Percentiles rank a stretch among this genome's conserved stretches.
These are phyloP conservation scores for Aspergillus ustus DNA, from an alignment of 2,329 filamentous ascomycete species.

Conservation along the genomic window DNA sequence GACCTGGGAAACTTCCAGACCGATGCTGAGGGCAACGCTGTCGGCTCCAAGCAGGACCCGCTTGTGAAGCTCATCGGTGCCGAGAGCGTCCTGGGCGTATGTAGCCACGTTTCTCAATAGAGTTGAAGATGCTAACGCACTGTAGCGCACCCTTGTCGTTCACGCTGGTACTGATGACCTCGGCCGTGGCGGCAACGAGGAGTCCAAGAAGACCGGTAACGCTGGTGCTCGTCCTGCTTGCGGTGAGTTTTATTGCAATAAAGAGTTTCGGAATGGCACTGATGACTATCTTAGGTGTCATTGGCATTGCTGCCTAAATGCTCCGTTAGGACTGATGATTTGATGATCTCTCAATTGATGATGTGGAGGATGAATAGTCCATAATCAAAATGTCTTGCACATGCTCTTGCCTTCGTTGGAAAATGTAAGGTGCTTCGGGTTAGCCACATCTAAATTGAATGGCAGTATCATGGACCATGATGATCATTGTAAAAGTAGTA, in stretches of 20 bases:
- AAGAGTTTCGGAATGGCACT: background rate
- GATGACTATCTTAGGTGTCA: constrained; percentile 65
- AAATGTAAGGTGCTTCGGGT: constrained; percentile 17
- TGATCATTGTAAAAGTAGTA: background rate
- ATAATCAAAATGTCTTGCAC: constrained; percentile 11
- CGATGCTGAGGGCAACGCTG: constrained; percentile 86
- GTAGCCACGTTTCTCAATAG: constrained; percentile 28
- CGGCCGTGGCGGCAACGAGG: constrained; percentile 86
- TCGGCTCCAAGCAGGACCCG: constrained; percentile 78
- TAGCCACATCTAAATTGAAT: constrained; percentile 17
- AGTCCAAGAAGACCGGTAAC: constrained; percentile 98
- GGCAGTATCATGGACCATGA: constrained; percentile 1
- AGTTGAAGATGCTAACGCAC: constrained; percentile 20
- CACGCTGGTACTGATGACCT: constrained; percentile 97
- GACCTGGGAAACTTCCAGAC: constrained; percentile 98
- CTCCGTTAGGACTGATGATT: constrained; percentile 14
- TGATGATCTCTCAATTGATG: constrained; percentile 20
- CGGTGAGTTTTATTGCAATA: constrained; percentile 61
- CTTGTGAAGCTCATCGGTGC: constrained; percentile 95
- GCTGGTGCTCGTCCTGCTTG: constrained; percentile 92
- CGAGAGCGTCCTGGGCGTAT: constrained; percentile 90
- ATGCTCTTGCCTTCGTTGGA: constrained; percentile 21
- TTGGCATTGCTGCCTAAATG: constrained; percentile 78
- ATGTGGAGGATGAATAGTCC: constrained; percentile 21
- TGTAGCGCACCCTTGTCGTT: constrained; percentile 87